phyloP scores from a whole-genome alignment of 192 early-diverging fungal genomes.

The Coemansia nantahalensis region DNA sequence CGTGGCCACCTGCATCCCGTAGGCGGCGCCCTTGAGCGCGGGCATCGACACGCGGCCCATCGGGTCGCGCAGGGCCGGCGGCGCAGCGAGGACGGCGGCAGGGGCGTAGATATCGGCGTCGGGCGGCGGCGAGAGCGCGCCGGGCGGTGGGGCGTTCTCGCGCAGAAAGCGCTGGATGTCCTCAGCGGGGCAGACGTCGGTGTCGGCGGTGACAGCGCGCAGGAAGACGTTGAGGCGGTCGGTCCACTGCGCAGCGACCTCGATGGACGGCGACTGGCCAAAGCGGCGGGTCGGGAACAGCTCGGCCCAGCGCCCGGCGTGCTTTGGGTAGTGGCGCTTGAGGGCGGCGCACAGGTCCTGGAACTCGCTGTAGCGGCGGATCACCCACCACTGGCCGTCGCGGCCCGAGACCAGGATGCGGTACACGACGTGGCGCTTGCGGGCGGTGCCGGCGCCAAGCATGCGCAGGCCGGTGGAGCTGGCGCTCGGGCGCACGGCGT shows the following conservation, averaged over 20 bases:
- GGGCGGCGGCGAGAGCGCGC: slow-evolving; percentile 12
- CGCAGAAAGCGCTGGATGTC: slow-evolving; percentile 42
- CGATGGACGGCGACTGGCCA: slow-evolving; percentile 29
- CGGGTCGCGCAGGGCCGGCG: slow-evolving; percentile 12
- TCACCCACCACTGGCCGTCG: slow-evolving; percentile 45
- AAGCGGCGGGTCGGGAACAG: slow-evolving; percentile 45
- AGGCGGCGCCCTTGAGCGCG: slow-evolving; percentile 29
- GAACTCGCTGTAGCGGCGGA: slow-evolving; percentile 50
- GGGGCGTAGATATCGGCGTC: slow-evolving; percentile 4
- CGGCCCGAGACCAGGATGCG: slow-evolving; percentile 48
- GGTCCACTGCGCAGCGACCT: slow-evolving; percentile 38
- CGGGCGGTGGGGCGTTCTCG: slow-evolving; percentile 21
- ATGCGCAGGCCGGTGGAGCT: slow-evolving; percentile 15
- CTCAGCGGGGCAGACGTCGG: slow-evolving; percentile 39
- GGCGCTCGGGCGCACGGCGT: slow-evolving; percentile 10
- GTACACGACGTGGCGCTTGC: slow-evolving; percentile 38
- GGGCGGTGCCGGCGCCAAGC: slow-evolving; percentile 9
- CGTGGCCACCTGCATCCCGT: slow-evolving; percentile 16
- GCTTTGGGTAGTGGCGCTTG: slow-evolving; percentile 27
- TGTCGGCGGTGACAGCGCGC: slow-evolving; percentile 36
- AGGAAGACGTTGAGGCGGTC: slow-evolving; percentile 48
- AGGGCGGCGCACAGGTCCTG: slow-evolving; percentile 32
- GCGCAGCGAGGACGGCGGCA: background rate
- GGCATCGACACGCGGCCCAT: slow-evolving; percentile 52
- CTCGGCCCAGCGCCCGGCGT: slow-evolving; percentile 24